These are phyloP conservation scores for Hypoxylon sp. DNA, from an alignment of 2,329 filamentous ascomycete species.

Conservation along the genomic window DNA sequence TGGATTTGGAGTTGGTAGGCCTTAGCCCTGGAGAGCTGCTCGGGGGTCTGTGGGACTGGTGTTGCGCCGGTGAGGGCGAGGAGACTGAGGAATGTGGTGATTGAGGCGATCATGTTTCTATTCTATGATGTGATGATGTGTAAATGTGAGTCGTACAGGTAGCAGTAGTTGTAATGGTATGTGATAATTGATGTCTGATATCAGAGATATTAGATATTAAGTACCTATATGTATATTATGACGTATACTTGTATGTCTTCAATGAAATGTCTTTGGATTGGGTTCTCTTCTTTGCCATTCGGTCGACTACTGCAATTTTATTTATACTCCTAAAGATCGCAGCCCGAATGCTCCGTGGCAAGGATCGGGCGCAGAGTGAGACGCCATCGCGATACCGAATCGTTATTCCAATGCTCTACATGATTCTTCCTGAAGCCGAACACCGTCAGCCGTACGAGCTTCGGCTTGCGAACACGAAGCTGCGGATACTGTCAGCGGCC, in stretches of 20 bases:
- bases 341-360: constrained; percentile 3
- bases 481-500: constrained; percentile 13
- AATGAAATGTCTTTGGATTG: constrained; percentile 3
- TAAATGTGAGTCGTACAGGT: background rate
- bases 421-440: background rate
- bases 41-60: constrained; percentile 19
- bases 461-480: constrained; percentile 28
- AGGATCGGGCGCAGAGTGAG: background rate
- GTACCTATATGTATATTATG: constrained; percentile 2
- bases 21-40: constrained; percentile 23
- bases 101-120: constrained; percentile 37
- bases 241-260: constrained; percentile 12
- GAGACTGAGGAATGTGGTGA: constrained; percentile 30
- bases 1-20: constrained; percentile 36
- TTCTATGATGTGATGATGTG: constrained; percentile 3
- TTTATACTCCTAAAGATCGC: constrained; percentile 16
- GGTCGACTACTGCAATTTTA: constrained; percentile 9
- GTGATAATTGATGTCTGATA: constrained; percentile 9
- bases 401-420: background rate
- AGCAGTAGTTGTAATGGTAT: background rate
- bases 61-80: constrained; percentile 33
- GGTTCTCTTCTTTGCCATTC: constrained; percentile 5
- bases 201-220: constrained; percentile 22
- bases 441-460: constrained; percentile 23
- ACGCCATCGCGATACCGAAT: background rate